Conservation (phyloP, 2,329 filamentous ascomycete species). For the Paramyrothecium roridum region DNA sequence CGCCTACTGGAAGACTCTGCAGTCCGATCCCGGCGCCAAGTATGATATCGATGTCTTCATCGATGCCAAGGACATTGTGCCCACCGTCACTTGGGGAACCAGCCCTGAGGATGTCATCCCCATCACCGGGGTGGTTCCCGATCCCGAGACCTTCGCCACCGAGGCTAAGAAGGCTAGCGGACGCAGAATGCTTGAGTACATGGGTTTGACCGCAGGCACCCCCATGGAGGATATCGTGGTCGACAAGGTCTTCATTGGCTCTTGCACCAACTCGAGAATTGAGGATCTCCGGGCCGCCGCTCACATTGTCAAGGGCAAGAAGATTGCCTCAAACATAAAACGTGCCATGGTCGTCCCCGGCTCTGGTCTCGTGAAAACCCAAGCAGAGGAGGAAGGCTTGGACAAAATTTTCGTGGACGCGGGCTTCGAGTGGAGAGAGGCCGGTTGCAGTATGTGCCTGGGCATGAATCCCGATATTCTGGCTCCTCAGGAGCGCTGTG, state of each 20-base stretch:
- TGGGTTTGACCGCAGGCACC: conserved; percentile 85
- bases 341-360: conserved; percentile 95
- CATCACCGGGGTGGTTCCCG: conserved; percentile 86
- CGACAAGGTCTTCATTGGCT: conserved; percentile 98
- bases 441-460: conserved; percentile 97
- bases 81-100: conserved; percentile 95
- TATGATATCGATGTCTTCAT: conserved; percentile 90
- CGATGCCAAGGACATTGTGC: conserved; percentile 87
- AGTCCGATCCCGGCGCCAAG: conserved; percentile 82
- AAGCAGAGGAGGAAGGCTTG: conserved; percentile 87
- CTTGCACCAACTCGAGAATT: conserved; percentile 95
- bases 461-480: conserved; percentile 99
- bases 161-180: conserved; percentile 78
- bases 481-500: conserved; percentile 86
- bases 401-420: conserved; percentile 90
- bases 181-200: conserved; percentile 85
- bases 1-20: conserved; percentile 82
- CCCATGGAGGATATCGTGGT: conserved; percentile 87
- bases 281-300: conserved; percentile 91
- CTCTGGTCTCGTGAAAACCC: conserved; percentile 88
- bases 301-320: conserved; percentile 80
- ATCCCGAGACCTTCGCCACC: conserved; percentile 81
- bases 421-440: conserved; percentile 97
- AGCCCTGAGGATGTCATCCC: conserved; percentile 95
- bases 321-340: conserved; percentile 84